These are phyloP conservation scores for Zygoascus ofunaensis DNA, from an alignment of 805 yeast species.

Conservation along the genomic window DNA sequence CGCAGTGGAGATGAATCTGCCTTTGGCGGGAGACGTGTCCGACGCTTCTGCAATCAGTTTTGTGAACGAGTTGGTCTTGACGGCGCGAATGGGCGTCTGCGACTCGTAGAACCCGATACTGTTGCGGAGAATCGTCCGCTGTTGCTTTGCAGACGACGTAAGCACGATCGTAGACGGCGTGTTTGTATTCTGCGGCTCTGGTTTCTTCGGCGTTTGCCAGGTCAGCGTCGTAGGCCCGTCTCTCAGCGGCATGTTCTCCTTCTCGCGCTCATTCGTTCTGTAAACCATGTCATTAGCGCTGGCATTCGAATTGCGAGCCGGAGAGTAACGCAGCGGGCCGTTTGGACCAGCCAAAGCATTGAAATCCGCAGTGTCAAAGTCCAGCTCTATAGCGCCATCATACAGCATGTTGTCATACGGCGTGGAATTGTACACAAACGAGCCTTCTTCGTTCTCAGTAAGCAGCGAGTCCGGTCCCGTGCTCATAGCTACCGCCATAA, in stretches of 20 bases:
- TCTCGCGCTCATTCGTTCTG: neutral
- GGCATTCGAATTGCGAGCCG: neutral
- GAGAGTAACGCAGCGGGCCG: neutral
- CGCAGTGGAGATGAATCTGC: slow-evolving; percentile 16
- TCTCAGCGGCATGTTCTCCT: neutral
- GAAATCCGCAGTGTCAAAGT: neutral
- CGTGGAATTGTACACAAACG: slow-evolving; percentile 1
- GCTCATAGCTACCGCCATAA: neutral
- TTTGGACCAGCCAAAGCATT: neutral
- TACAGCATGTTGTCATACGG: slow-evolving; percentile 3
- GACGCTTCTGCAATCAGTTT: slow-evolving; percentile 25
- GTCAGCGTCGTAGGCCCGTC: neutral
- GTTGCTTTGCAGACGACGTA: neutral
- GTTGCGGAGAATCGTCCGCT: neutral
- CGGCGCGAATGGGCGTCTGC: slow-evolving; percentile 25
- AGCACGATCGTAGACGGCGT: slow-evolving; percentile 1
- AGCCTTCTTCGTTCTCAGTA: neutral
- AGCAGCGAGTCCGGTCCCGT: neutral
- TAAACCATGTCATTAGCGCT: neutral
- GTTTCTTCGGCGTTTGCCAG: neutral
- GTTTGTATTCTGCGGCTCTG: neutral
- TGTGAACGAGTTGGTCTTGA: slow-evolving; percentile 19
- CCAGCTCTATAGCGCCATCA: neutral
- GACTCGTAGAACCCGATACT: slow-evolving; percentile 10
- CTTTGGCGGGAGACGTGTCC: slow-evolving; percentile 26